phyloP scores from a whole-genome alignment of 345 rosid species.

The Eucalyptus marginata region DNA sequence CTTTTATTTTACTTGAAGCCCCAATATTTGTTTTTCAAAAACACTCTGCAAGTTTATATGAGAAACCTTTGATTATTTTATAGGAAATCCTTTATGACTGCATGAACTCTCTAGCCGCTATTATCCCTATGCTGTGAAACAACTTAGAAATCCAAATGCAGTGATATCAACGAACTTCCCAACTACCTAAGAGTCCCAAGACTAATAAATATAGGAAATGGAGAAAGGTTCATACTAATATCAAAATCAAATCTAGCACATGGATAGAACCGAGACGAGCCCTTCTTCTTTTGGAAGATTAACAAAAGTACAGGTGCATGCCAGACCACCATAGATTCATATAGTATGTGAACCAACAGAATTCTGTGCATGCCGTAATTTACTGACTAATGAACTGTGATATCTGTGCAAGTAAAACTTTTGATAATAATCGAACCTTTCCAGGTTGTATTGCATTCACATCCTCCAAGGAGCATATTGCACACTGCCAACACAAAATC shows the following conservation, averaged over 20 bases:
- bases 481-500: conserved; percentile 36
- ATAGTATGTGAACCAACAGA: neutral
- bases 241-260: neutral
- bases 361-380: neutral
- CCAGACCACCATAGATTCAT: neutral
- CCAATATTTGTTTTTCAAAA: neutral
- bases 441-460: conserved; percentile 67
- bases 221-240: neutral
- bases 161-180: neutral
- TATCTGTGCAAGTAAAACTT: neutral
- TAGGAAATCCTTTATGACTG: neutral
- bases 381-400: neutral
- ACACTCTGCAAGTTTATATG: neutral
- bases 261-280: neutral
- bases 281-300: neutral
- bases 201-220: neutral
- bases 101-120: neutral
- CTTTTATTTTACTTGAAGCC: neutral
- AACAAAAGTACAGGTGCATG: neutral
- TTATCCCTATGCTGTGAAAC: neutral
- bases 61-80: neutral
- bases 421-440: conserved; percentile 30
- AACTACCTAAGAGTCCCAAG: neutral
- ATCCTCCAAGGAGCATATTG: conserved; percentile 89
- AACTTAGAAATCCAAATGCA: neutral